A percentile compares a stretch with the other conserved stretches of the same genome.
phyloP scores from a whole-genome alignment of 257 asterid genomes.

The Solanum okadae region DNA sequence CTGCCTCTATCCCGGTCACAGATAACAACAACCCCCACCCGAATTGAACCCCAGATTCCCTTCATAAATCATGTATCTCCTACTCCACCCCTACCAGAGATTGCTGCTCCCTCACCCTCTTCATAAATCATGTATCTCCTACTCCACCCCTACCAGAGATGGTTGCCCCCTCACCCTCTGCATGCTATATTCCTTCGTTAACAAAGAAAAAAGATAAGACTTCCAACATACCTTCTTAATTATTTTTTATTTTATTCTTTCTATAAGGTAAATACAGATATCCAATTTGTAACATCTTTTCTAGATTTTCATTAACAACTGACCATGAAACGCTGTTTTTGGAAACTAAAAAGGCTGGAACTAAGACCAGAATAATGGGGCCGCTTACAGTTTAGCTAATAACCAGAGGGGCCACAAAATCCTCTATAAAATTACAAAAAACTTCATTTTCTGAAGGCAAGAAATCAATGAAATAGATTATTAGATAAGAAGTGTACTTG shows the following conservation, averaged over 20 bases:
- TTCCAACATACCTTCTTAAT: background rate
- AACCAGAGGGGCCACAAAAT: background rate
- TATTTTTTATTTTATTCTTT: background rate
- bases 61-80: background rate
- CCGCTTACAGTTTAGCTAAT: background rate
- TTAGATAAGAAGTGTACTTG: conserved; percentile 40
- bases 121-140: background rate
- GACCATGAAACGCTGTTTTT: background rate
- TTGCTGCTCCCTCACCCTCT: background rate
- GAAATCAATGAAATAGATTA: background rate
- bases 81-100: background rate
- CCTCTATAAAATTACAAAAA: background rate
- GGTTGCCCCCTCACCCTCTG: background rate
- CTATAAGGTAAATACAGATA: background rate
- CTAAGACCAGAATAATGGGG: background rate
- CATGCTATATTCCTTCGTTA: background rate
- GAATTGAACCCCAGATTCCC: background rate
- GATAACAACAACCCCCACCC: background rate
- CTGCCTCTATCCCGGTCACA: background rate
- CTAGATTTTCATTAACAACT: background rate
- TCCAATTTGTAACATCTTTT: background rate
- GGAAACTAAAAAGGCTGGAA: background rate
- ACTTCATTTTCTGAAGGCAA: background rate
- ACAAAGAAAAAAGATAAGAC: background rate
- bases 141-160: background rate